These are phyloP conservation scores for Trichoderma afroharzianum DNA, from an alignment of 2,329 filamentous ascomycete species.

Conservation along the genomic window DNA sequence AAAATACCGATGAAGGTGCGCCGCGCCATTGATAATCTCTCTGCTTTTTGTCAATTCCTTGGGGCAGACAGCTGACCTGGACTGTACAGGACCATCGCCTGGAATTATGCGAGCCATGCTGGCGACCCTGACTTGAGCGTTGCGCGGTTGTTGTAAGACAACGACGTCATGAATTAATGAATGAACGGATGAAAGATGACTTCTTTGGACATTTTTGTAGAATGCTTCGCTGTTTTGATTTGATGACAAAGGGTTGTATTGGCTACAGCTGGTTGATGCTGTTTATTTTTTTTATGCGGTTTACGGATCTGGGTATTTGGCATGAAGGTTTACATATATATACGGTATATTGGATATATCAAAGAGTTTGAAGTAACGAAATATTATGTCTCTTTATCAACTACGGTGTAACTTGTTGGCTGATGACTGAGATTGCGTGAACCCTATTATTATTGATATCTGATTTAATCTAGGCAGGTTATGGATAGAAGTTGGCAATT, in stretches of 20 bases:
- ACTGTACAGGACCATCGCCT: slow-evolving; percentile 57
- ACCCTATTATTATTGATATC: too few species aligned
- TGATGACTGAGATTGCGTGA: neutral
- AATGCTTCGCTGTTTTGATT: neutral
- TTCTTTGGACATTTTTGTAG: slow-evolving; percentile 3
- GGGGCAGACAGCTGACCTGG: slow-evolving; percentile 31
- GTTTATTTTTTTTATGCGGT: neutral
- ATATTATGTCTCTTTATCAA: neutral
- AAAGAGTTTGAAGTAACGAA: neutral
- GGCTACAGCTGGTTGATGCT: neutral
- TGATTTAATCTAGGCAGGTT: neutral
- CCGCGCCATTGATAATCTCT: slow-evolving; percentile 19
- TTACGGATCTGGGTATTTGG: neutral
- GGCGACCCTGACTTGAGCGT: slow-evolving; percentile 59
- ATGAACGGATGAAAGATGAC: neutral
- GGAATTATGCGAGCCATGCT: slow-evolving; percentile 66
- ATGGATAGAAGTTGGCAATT: neutral
- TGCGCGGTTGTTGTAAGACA: neutral
- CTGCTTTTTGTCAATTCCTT: slow-evolving; percentile 14
- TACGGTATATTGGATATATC: neutral
- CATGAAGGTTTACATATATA: neutral
- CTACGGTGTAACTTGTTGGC: too few species aligned
- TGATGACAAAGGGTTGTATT: neutral
- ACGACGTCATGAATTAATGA: slow-evolving; percentile 14
- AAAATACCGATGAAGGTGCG: slow-evolving; percentile 60